A percentile compares a stretch with the other conserved stretches of the same genome.
These are phyloP conservation scores for Straminergon stramineum DNA, from an alignment of 225 moss, liverwort and hornwort genomes.

Conservation along the genomic window DNA sequence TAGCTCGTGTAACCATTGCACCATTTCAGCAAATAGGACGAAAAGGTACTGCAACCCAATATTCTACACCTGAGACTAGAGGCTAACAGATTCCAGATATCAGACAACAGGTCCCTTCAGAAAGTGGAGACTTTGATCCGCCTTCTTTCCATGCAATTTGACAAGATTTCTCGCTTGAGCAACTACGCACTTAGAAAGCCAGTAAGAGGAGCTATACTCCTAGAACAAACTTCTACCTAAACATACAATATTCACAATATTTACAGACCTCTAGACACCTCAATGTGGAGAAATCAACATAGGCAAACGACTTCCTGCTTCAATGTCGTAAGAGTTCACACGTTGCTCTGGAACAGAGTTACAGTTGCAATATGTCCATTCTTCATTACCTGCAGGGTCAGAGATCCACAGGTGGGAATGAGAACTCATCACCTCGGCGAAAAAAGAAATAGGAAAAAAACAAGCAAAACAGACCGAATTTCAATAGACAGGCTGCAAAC, in stretches of 20 bases:
- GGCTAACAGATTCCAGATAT: neutral
- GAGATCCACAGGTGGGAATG: neutral
- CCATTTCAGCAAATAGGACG: neutral
- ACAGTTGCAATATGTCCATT: conserved; percentile 96
- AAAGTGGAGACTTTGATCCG: neutral
- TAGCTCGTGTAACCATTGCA: neutral
- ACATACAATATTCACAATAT: conserved; percentile 12
- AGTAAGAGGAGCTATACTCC: neutral
- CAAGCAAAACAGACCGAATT: neutral
- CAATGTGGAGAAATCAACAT: neutral
- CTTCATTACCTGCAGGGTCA: conserved; percentile 73
- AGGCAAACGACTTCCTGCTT: neutral
- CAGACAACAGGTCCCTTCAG: neutral
- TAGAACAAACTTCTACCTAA: neutral
- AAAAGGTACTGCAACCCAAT: neutral
- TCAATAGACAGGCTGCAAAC: neutral
- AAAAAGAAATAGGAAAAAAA: neutral
- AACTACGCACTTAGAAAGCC: neutral
- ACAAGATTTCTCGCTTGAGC: neutral
- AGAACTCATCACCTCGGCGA: neutral
- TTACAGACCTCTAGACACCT: conserved; percentile 10
- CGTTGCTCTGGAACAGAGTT: conserved; percentile 79
- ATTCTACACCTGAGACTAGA: neutral
- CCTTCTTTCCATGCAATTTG: neutral
- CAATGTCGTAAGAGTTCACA: neutral